phyloP scores from a whole-genome alignment of 179 eudicot species.

The Carnegiea gigantea region DNA sequence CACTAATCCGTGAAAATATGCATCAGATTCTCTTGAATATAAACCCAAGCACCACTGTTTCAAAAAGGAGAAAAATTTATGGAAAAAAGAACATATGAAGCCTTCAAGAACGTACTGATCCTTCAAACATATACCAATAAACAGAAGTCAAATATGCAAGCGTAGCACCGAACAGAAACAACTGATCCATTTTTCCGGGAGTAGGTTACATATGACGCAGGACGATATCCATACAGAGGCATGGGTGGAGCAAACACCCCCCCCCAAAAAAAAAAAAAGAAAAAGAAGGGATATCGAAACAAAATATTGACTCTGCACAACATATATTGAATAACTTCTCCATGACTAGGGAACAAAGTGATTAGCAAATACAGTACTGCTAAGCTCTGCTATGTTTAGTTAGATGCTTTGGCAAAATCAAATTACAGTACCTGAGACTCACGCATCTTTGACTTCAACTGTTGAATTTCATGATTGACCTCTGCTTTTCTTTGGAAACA shows the following conservation, averaged over 20 bases:
- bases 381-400: neutral
- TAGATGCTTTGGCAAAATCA: neutral
- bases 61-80: neutral
- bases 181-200: neutral
- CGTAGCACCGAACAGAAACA: neutral
- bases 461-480: constrained; percentile 95
- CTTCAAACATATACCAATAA: neutral
- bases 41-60: neutral
- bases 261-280: neutral
- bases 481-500: constrained; percentile 94
- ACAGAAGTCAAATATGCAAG: no score
- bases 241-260: neutral
- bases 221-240: neutral
- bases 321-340: neutral
- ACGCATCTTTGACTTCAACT: constrained; percentile 88
- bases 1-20: neutral
- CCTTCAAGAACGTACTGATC: neutral
- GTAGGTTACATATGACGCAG: neutral
- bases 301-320: neutral
- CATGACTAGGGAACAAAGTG: neutral
- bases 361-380: neutral
- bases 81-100: neutral
- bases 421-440: constrained; percentile 76
- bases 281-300: neutral
- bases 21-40: neutral